phyloP scores from a whole-genome alignment of 2,329 filamentous ascomycete genomes.

The Neoarthrinium moseri region DNA sequence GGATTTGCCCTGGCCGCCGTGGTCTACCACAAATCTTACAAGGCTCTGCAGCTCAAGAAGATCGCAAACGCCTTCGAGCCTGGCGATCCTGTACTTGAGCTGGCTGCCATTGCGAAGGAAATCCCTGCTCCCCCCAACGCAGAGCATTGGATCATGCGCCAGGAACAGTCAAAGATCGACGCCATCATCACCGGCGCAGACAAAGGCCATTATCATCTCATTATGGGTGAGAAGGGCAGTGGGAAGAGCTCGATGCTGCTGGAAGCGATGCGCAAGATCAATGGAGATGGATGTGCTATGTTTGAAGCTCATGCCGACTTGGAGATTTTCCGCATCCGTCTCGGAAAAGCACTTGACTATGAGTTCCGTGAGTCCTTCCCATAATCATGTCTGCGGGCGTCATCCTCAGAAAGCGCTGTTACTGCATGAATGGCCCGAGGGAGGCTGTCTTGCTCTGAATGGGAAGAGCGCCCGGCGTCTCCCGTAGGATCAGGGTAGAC shows the following conservation, averaged over 20 bases:
- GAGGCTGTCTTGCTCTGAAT: too few species aligned
- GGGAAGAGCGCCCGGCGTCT: too few species aligned
- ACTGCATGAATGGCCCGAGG: too few species aligned
- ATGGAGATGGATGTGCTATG: slow-evolving; percentile 89
- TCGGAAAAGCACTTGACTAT: slow-evolving; percentile 93
- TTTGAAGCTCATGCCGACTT: slow-evolving; percentile 94
- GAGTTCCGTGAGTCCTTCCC: slow-evolving; percentile 61
- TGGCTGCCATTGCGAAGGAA: slow-evolving; percentile 67
- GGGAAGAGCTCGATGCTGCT: slow-evolving; percentile 92
- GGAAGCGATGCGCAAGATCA: slow-evolving; percentile 89
- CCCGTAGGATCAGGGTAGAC: too few species aligned
- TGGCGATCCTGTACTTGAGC: slow-evolving; percentile 83
- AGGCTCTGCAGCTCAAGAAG: slow-evolving; percentile 84
- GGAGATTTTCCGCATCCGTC: slow-evolving; percentile 89
- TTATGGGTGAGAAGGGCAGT: slow-evolving; percentile 93
- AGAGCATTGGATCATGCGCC: slow-evolving; percentile 77
- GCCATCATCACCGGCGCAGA: slow-evolving; percentile 73
- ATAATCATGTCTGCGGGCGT: too few species aligned
- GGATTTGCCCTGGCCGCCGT: slow-evolving; percentile 69
- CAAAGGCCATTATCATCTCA: slow-evolving; percentile 82
- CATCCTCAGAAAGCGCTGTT: too few species aligned
- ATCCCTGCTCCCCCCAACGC: slow-evolving; percentile 42
- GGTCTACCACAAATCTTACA: slow-evolving; percentile 81
- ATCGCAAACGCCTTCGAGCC: slow-evolving; percentile 90
- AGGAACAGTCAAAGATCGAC: slow-evolving; percentile 80